phyloP scores from a whole-genome alignment of 2,329 filamentous ascomycete species.

The Ophiocordyceps polyrhachis-furcata region DNA sequence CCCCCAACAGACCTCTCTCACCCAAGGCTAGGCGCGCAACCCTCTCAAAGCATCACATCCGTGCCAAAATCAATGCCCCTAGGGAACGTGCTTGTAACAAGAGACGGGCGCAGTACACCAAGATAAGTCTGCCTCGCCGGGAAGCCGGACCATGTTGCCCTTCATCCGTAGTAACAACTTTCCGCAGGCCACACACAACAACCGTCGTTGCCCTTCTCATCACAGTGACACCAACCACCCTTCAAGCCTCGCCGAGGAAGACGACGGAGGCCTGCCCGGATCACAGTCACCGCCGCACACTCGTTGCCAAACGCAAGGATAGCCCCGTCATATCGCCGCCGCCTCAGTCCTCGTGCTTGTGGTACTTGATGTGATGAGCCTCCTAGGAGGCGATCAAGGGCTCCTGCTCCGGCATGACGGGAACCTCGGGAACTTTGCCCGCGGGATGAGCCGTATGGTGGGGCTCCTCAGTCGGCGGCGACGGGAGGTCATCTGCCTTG shows the following conservation, averaged over 20 bases:
- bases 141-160: slow-evolving; percentile 8
- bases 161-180: slow-evolving; percentile 2
- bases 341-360: slow-evolving; percentile 5
- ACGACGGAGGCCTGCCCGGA: too few species aligned
- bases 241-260: neutral
- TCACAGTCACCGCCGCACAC: too few species aligned
- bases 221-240: neutral
- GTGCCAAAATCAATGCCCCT: neutral
- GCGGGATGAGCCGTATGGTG: slow-evolving; percentile 6
- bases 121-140: slow-evolving; percentile 4
- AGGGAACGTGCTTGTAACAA: neutral
- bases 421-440: slow-evolving; percentile 9
- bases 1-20: neutral
- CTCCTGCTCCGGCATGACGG: slow-evolving; percentile 10
- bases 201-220: neutral
- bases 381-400: slow-evolving; percentile 13
- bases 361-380: slow-evolving; percentile 8
- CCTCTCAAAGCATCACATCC: neutral
- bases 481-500: slow-evolving; percentile 17
- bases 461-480: slow-evolving; percentile 19
- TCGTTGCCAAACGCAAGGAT: too few species aligned
- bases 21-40: neutral
- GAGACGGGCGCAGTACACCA: neutral
- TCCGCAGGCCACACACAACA: neutral
- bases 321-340: neutral